Evolutionary conservation across 176 grass and related monocot species (phyloP).

Genomic region (Secale cereale): DNA sequence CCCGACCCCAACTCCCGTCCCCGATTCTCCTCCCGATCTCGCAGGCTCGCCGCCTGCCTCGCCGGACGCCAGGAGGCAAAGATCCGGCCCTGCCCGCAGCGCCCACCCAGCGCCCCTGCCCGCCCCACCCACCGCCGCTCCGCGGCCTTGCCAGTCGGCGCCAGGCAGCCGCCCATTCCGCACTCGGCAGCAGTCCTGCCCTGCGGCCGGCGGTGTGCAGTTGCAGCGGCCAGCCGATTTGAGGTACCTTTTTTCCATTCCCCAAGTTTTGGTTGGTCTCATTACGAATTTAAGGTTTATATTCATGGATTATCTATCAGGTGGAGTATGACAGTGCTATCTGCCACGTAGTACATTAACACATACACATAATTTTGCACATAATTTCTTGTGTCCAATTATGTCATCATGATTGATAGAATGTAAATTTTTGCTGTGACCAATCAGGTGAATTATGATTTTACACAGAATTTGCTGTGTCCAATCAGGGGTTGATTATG

Average conservation of each 20-base stretch:
- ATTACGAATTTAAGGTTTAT: background rate
- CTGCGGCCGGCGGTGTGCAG: background rate
- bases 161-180: background rate
- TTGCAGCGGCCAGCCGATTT: background rate
- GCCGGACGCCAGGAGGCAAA: no score
- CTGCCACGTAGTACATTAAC: background rate
- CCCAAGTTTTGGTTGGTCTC: background rate
- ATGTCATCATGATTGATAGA: no score
- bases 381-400: no score
- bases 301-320: background rate
- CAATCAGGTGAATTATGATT: background rate
- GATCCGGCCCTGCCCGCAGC: no score
- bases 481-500: background rate
- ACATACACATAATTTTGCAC: background rate
- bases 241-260: background rate
- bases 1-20: no score
- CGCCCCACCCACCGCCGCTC: no score
- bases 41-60: no score
- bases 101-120: no score
- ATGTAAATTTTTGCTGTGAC: background rate
- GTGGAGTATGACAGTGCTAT: background rate
- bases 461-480: background rate
- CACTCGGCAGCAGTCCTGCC: background rate
- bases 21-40: no score
- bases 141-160: no score